A percentile compares a stretch with the other conserved stretches of the same genome.
These are phyloP conservation scores for Pythium rishiriense DNA, from an alignment of 352 stramenopile species.

Conservation along the genomic window DNA sequence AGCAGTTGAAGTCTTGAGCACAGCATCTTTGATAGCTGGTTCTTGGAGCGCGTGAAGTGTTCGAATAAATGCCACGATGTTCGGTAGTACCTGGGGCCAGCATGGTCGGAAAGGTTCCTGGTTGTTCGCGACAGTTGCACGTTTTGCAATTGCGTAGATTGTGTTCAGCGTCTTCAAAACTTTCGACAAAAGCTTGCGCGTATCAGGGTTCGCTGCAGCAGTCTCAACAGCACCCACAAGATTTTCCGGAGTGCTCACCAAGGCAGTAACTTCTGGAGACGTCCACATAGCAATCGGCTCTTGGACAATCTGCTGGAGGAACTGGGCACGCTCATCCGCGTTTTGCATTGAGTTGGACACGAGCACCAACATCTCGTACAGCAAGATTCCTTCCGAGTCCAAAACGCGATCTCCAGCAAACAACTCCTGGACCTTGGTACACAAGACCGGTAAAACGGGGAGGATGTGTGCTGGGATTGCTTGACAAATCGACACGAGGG, in stretches of 20 bases:
- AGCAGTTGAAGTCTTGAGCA: slow-evolving; percentile 56
- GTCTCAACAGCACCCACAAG: slow-evolving; percentile 61
- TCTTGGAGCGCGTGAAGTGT: slow-evolving; percentile 63
- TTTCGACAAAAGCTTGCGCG: slow-evolving; percentile 49
- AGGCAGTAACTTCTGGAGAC: slow-evolving; percentile 55
- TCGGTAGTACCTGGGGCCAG: slow-evolving; percentile 74
- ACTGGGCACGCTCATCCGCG: slow-evolving; percentile 54
- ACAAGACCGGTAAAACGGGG: slow-evolving; percentile 71
- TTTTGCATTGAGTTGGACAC: slow-evolving; percentile 81
- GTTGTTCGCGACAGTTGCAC: slow-evolving; percentile 34
- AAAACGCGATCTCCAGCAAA: slow-evolving; percentile 72
- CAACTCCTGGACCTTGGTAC: slow-evolving; percentile 65
- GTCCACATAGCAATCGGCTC: slow-evolving; percentile 67
- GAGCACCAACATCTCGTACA: slow-evolving; percentile 83
- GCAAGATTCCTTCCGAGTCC: slow-evolving; percentile 71
- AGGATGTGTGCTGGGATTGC: slow-evolving; percentile 73
- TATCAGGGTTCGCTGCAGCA: slow-evolving; percentile 35
- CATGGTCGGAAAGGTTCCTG: slow-evolving; percentile 45
- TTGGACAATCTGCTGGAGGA: slow-evolving; percentile 74
- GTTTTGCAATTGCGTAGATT: slow-evolving; percentile 76
- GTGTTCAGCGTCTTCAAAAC: slow-evolving; percentile 79
- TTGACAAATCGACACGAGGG: slow-evolving; percentile 78
- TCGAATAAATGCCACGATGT: slow-evolving; percentile 56
- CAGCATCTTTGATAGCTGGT: slow-evolving; percentile 45
- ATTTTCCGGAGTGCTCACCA: slow-evolving; percentile 56